Evolutionary conservation across 306 rosid species (phyloP).

Genomic region (Ormosia emarginata): DNA sequence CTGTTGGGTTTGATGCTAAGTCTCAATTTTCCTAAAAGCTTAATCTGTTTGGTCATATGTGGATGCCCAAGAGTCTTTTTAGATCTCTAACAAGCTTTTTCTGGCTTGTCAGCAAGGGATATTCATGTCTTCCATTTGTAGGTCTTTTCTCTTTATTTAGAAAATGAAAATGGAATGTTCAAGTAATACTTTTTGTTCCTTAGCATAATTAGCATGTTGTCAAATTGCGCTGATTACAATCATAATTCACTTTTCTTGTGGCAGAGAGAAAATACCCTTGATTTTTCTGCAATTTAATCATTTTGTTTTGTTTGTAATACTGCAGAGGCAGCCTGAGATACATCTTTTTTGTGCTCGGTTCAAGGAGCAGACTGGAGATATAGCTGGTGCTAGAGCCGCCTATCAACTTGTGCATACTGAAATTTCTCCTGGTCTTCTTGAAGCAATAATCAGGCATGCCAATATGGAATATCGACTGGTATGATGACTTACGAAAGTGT

Average conservation of each 20-base stretch:
- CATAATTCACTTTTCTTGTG: not conserved
- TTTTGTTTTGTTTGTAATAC: constrained; percentile 3
- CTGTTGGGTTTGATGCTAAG: not conserved
- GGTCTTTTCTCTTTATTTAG: not conserved
- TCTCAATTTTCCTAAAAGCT: not conserved
- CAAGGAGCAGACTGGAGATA: constrained; percentile 87
- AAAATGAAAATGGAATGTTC: not conserved
- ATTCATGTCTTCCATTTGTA: not conserved
- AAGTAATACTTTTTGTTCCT: not conserved
- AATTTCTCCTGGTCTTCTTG: constrained; percentile 95
- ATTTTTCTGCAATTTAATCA: not conserved
- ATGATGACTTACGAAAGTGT: constrained; percentile 29
- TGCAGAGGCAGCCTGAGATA: constrained; percentile 94
- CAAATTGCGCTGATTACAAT: not conserved
- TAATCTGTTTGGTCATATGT: not conserved
- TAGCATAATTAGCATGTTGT: not conserved
- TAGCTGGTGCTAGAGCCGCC: constrained; percentile 83
- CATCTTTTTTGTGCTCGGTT: constrained; percentile 90
- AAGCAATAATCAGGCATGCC: constrained; percentile 92
- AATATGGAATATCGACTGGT: constrained; percentile 95
- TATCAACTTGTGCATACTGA: constrained; percentile 91
- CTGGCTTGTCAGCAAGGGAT: not conserved
- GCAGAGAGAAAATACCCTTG: not conserved
- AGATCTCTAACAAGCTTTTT: not conserved
- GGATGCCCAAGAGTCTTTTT: not conserved